These are phyloP conservation scores for Coemansia sp. DNA, from an alignment of 192 early-diverging fungal species.

Conservation along the genomic window DNA sequence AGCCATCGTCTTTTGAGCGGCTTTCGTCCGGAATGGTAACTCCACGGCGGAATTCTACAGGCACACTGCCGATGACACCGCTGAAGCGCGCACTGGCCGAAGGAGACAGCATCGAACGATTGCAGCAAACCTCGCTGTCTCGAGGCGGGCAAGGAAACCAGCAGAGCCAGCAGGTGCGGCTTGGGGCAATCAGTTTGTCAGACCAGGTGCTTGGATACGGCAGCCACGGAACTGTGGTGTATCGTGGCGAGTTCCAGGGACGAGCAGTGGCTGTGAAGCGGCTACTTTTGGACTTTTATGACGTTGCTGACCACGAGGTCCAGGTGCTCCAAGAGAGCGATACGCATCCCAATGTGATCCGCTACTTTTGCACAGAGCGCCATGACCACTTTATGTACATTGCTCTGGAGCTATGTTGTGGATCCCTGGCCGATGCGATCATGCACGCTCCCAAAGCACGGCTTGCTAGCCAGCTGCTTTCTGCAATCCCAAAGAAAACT, in stretches of 20 bases:
- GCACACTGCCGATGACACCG: slow-evolving; percentile 38
- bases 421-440: slow-evolving; percentile 84
- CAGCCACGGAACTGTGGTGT: slow-evolving; percentile 96
- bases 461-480: slow-evolving; percentile 50
- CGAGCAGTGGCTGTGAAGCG: slow-evolving; percentile 93
- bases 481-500: slow-evolving; percentile 56
- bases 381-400: slow-evolving; percentile 93
- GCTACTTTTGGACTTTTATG: slow-evolving; percentile 92
- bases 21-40: slow-evolving; percentile 30
- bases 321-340: slow-evolving; percentile 89
- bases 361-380: slow-evolving; percentile 90
- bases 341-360: slow-evolving; percentile 93
- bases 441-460: slow-evolving; percentile 56
- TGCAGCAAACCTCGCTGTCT: slow-evolving; percentile 10
- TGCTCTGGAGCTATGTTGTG: slow-evolving; percentile 92
- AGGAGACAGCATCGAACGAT: slow-evolving; percentile 18
- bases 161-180: slow-evolving; percentile 35
- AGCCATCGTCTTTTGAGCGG: slow-evolving; percentile 44
- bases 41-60: slow-evolving; percentile 52
- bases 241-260: slow-evolving; percentile 90
- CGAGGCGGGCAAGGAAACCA: slow-evolving; percentile 1
- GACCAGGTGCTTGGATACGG: slow-evolving; percentile 81
- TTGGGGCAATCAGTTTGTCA: slow-evolving; percentile 60
- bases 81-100: slow-evolving; percentile 24
- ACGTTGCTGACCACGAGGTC: slow-evolving; percentile 93